Evolutionary conservation across 495 filamentous ascomycete genomes (phyloP), one percentile per base, ranked within the genome.

Genomic region (Lentithecium fluviatile): DNA sequence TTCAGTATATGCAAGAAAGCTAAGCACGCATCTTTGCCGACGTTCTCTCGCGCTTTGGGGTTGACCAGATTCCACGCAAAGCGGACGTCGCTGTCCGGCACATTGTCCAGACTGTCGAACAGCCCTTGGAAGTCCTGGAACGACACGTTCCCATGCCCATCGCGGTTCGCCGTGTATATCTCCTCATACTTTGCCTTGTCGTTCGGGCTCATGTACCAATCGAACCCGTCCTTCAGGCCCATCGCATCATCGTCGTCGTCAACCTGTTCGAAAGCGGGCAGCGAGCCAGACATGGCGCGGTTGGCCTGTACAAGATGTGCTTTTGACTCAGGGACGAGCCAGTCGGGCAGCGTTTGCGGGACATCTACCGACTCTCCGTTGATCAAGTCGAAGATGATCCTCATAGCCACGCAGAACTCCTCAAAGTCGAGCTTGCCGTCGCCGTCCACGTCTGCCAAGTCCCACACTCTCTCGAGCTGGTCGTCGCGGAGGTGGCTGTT

Each of bases 321-420:
- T 81, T 98, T 98, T 45, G 87, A 92, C 76, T 96, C 93, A 48
- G 94, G 94, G 46, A 98, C 87, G 13, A 98, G 88, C 88, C 94
- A 97, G 76, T 95, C 91, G 26, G 94, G 95, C 48, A 97, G 78
- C 0, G 83, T 81, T 37, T 78, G 71, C 7, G 94, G 95, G 37
- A 97, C 93, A 59, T 95, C 86, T 70, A 82, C 73, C 69, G 90
- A 88, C 80, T 97, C 94, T 67, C 94, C 94, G 74, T 98, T 98
- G 34, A 97, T 87, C 48, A 97, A 70, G 74, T 98, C 94, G 71
- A 96, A 98, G 52, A 97, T 95, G 54, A 98, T 75, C 72, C 94
- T 81, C 95, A 98, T 97, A 23, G 94, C 94, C 46, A 98, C 94
- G 71, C 94, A 98, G 73, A 98, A 98, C 77, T 98, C 94, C 75